Conservation (phyloP, 2,329 filamentous ascomycete species). For the Myriosclerotinia curreyana region DNA sequence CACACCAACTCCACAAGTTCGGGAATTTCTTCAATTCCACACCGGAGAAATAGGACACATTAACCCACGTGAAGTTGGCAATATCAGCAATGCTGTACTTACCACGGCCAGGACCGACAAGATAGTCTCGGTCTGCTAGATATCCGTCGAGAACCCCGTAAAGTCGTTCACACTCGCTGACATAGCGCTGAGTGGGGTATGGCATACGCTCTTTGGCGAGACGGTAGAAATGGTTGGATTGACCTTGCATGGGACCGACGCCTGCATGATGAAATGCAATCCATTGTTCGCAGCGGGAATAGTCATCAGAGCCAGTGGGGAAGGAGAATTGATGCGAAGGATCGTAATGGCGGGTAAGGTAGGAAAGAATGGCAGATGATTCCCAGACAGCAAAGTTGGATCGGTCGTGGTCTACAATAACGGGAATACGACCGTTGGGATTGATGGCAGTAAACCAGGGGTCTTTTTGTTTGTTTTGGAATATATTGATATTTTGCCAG, state of each 20-base stretch:
- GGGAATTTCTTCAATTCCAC: conserved; percentile 65
- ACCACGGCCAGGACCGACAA: conserved; percentile 52
- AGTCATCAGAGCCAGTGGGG: conserved; percentile 47
- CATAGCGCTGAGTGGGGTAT: conserved; percentile 70
- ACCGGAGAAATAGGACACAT: conserved; percentile 55
- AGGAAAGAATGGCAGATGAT: conserved; percentile 68
- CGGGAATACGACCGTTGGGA: conserved; percentile 65
- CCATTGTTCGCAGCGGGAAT: conserved; percentile 54
- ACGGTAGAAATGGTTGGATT: conserved; percentile 66
- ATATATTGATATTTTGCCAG: conserved; percentile 57
- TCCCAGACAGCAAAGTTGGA: conserved; percentile 66
- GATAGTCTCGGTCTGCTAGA: conserved; percentile 51
- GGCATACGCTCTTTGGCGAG: conserved; percentile 66
- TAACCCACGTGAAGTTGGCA: conserved; percentile 67
- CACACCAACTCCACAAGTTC: conserved; percentile 63
- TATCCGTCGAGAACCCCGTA: conserved; percentile 70
- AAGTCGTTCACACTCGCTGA: conserved; percentile 70
- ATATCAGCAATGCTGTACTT: conserved; percentile 70
- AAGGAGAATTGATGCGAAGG: conserved; percentile 64
- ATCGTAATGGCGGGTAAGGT: conserved; percentile 72
- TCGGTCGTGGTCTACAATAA: conserved; percentile 64
- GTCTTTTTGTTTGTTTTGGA: conserved; percentile 63
- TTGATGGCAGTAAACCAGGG: conserved; percentile 61
- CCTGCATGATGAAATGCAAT: conserved; percentile 55
- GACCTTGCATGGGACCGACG: conserved; percentile 12